Percentiles rank a stretch among this genome's conserved stretches.
Evolutionary conservation across 495 filamentous ascomycete genomes (phyloP).

Genomic region (Annulohypoxylon maeteangense): DNA sequence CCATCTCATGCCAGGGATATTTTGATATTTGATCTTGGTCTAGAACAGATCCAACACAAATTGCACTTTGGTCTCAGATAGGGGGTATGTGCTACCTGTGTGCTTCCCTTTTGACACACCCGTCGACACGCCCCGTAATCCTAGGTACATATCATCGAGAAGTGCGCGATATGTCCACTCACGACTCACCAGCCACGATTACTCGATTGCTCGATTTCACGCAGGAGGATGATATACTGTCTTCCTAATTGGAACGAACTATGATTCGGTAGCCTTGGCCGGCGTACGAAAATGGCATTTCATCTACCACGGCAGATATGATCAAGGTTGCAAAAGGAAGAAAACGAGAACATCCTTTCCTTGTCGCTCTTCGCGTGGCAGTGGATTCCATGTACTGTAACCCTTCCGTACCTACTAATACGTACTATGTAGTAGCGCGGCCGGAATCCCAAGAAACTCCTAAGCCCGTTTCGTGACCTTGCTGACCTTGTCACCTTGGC

Average conservation of each 20-base stretch:
- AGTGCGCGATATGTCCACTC: neutral
- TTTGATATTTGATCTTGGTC: slow-evolving; percentile 32
- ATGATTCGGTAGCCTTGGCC: slow-evolving; percentile 10
- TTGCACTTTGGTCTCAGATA: slow-evolving; percentile 24
- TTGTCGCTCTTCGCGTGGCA: slow-evolving; percentile 40
- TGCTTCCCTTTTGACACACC: slow-evolving; percentile 22
- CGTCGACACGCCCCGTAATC: slow-evolving; percentile 17
- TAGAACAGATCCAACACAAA: slow-evolving; percentile 31
- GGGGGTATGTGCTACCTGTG: slow-evolving; percentile 10
- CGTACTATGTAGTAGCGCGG: neutral
- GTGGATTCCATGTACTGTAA: slow-evolving; percentile 46
- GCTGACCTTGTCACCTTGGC: slow-evolving; percentile 3
- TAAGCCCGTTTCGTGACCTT: slow-evolving; percentile 15
- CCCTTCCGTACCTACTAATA: too few species aligned
- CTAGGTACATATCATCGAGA: slow-evolving; percentile 16
- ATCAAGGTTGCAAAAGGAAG: slow-evolving; percentile 15
- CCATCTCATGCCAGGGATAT: slow-evolving; percentile 38
- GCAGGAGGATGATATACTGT: slow-evolving; percentile 33
- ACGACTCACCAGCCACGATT: slow-evolving; percentile 44
- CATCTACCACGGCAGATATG: slow-evolving; percentile 11
- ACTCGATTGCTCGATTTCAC: slow-evolving; percentile 36
- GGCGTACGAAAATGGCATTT: neutral
- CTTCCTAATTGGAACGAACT: slow-evolving; percentile 31
- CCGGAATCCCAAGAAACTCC: slow-evolving; percentile 33
- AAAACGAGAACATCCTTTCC: slow-evolving; percentile 9